These are phyloP conservation scores for Leucoagaricus sp. DNA, from an alignment of 1,284 basidiomycete species.

Conservation along the genomic window DNA sequence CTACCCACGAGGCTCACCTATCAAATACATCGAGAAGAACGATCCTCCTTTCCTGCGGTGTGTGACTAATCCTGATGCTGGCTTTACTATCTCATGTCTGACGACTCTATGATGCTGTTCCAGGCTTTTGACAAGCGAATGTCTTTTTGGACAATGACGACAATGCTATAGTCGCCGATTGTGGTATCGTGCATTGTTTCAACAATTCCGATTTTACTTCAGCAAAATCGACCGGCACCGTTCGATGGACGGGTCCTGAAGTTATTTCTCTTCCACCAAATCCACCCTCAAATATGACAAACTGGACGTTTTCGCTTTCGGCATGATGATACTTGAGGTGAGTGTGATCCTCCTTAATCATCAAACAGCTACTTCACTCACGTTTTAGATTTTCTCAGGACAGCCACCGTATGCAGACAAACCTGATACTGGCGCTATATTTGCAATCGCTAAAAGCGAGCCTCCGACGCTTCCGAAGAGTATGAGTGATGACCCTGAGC, in stretches of 20 bases:
- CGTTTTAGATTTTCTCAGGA: slow-evolving; percentile 5
- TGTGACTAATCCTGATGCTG: too few relatives aligned
- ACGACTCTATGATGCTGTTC: too few relatives aligned
- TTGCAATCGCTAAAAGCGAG: slow-evolving; percentile 3
- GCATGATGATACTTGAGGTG: slow-evolving; percentile 23
- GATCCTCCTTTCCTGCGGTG: not conserved
- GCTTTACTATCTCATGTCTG: too few relatives aligned
- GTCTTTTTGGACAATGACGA: slow-evolving; percentile 22
- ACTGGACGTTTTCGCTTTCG: slow-evolving; percentile 18
- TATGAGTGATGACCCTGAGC: not conserved
- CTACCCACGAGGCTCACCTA: slow-evolving; percentile 21
- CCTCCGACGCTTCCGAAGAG: not conserved
- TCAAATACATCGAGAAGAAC: slow-evolving; percentile 11
- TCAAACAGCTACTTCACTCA: not conserved
- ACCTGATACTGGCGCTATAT: slow-evolving; percentile 10
- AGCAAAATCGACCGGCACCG: slow-evolving; percentile 21
- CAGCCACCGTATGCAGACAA: slow-evolving; percentile 1
- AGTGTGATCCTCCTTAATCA: not conserved
- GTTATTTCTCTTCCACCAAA: slow-evolving; percentile 22
- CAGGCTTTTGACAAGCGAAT: slow-evolving; percentile 21
- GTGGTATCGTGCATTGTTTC: slow-evolving; percentile 22
- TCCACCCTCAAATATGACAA: not conserved
- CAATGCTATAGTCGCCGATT: slow-evolving; percentile 24
- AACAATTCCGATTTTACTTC: slow-evolving; percentile 25
- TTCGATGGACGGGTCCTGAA: slow-evolving; percentile 30